phyloP scores from a whole-genome alignment of 2,329 filamentous ascomycete species.

The Ophiostoma montium region DNA sequence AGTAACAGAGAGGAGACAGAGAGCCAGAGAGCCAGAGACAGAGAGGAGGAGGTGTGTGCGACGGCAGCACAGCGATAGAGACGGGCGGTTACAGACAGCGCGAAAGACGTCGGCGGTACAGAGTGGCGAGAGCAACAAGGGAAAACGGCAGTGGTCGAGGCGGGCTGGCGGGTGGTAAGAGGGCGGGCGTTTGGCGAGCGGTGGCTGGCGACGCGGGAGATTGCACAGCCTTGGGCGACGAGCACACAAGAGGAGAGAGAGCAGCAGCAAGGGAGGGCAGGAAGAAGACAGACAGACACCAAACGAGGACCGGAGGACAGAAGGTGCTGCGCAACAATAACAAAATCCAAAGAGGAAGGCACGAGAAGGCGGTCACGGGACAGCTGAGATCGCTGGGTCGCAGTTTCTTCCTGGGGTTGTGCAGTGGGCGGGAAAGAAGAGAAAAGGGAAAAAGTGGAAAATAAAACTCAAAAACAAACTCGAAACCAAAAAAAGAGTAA shows the following conservation, averaged over 20 bases:
- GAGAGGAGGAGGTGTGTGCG: slow-evolving; percentile 1
- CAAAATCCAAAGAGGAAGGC: background rate
- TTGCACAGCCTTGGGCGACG: background rate
- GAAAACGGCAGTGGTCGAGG: background rate
- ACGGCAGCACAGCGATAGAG: background rate
- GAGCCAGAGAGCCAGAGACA: background rate
- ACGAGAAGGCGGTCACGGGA: slow-evolving; percentile 4
- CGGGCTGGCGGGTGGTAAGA: background rate
- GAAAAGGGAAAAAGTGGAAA: background rate
- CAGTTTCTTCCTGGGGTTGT: background rate
- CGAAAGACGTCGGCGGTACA: background rate
- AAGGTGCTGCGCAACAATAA: background rate
- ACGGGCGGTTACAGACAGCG: background rate
- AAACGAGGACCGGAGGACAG: background rate
- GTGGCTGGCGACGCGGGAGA: background rate
- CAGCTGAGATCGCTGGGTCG: background rate
- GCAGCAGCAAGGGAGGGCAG: background rate
- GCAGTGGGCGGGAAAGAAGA: background rate
- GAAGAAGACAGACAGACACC: background rate
- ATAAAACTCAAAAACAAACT: background rate
- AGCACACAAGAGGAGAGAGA: background rate
- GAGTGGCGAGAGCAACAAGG: background rate
- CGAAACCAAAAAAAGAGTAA: background rate
- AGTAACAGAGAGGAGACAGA: background rate
- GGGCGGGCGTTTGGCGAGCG: background rate